A percentile compares a stretch with the other conserved stretches of the same genome.
phyloP scores from a whole-genome alignment of 352 stramenopile genomes.

The Phytophthora rubi region DNA sequence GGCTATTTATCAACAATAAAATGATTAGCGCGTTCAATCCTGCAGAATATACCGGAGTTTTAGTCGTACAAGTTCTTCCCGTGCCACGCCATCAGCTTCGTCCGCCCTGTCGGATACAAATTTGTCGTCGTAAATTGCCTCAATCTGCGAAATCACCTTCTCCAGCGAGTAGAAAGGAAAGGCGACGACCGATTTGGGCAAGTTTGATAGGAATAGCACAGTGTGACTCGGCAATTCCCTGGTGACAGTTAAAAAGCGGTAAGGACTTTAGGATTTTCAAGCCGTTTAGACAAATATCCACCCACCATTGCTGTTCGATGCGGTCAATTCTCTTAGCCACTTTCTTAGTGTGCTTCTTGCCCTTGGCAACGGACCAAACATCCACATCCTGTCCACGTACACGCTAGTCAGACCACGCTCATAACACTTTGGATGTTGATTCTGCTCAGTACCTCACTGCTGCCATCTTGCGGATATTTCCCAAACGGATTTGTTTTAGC shows the following conservation, averaged over 20 bases:
- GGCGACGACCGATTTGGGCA: conserved; percentile 73
- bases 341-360: conserved; percentile 60
- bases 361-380: conserved; percentile 61
- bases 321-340: conserved; percentile 40
- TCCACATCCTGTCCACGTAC: conserved; percentile 53
- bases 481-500: conserved; percentile 28
- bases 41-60: background rate
- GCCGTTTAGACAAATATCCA: background rate
- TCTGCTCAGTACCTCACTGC: conserved; percentile 26
- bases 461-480: conserved; percentile 12
- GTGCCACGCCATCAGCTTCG: conserved; percentile 63
- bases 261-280: background rate
- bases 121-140: conserved; percentile 84
- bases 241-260: background rate
- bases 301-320: conserved; percentile 63
- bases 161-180: conserved; percentile 69
- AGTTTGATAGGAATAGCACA: conserved; percentile 70
- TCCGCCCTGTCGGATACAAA: conserved; percentile 64
- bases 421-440: background rate
- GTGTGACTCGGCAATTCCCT: conserved; percentile 62
- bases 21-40: background rate
- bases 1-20: conserved; percentile 31
- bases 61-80: conserved; percentile 51
- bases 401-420: background rate
- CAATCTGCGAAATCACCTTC: conserved; percentile 61